Evolutionary conservation across 139 green algal species (phyloP).

Genomic region (Yamagishiella unicocca): DNA sequence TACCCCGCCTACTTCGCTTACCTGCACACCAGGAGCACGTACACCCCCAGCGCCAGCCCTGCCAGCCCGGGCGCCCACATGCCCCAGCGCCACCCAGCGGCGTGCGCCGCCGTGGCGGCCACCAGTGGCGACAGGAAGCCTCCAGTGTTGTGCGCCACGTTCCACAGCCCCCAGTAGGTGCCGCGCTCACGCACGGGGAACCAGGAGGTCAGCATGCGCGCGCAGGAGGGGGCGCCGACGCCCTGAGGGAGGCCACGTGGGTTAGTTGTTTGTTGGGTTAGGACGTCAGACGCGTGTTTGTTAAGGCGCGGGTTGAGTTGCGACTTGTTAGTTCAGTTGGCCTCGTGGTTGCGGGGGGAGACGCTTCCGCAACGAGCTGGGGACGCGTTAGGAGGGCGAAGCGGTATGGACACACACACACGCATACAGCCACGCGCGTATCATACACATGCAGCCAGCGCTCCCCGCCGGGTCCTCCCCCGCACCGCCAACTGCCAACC

Average conservation of each 20-base stretch:
- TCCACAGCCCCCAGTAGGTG: constrained; percentile 89
- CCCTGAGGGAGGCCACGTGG: no score
- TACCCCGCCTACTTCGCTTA: not conserved
- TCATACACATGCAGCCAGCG: no score
- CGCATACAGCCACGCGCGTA: not conserved
- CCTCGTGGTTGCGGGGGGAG: not conserved
- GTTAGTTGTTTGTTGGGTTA: no score
- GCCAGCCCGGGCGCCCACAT: constrained; percentile 91
- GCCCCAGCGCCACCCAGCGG: constrained; percentile 81
- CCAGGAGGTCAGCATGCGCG: constrained; percentile 93
- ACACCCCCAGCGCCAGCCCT: constrained; percentile 73
- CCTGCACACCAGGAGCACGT: constrained; percentile 37
- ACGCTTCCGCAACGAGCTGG: no score
- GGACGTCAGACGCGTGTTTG: no score
- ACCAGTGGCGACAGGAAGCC: constrained; percentile 91
- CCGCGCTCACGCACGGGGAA: constrained; percentile 88
- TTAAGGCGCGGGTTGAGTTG: no score
- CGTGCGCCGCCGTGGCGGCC: constrained; percentile 44
- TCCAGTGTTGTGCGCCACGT: constrained; percentile 92
- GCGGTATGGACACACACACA: not conserved
- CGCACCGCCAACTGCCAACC: no score
- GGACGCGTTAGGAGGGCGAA: not conserved
- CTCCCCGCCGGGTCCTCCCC: no score
- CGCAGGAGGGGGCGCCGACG: constrained; percentile 90
- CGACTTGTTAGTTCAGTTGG: no score